Evolutionary conservation across 805 yeast genomes (phyloP), one percentile per base, ranked within the genome.

Genomic region (Saturnispora saitoi): DNA sequence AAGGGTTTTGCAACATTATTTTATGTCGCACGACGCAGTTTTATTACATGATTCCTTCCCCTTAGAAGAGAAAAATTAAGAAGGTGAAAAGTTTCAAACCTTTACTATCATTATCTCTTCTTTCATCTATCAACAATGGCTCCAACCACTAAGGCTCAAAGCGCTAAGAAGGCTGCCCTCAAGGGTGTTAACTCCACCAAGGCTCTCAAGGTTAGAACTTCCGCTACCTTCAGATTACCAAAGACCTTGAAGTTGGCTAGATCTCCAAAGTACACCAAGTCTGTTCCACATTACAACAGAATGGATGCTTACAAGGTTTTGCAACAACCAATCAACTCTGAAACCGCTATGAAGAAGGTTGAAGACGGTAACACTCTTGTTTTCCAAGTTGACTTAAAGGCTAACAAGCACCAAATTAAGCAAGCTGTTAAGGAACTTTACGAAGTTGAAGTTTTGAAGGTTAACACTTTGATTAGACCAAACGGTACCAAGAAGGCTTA

Each of bases 401-500:
- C 99, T 70, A 93, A 93, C 96, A 93, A 93, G 83, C 75, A 84
- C 78, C 98, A 91, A 80, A 93, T 93, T 81, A 91, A 90, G 83
- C 78, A 82, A 68, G 99, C 99, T 62, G 95, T 93, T 68, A 91
- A 93, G 83, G 95, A 89, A 77, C 82, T 93, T 70, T 93, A 91
- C 83, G 90, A 86, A 70, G 98, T 91, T 68, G 98, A 93, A 62
- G 93, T 86, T 64, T 77, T 75, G 68, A 79, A 86, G 76, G 89
- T 93, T 70, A 90, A 93, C 91, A 93, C 99, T 65, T 81, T 93
- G 73, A 77, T 93, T 70, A 88, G 95, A 80, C 97, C 99, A 73
- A 90, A 93, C 76, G 99, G 99, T 76, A 86, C 97, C 80, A 93
- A 93, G 88, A 93, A 93, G 84, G 99, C 99, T 71, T 93, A 85